phyloP scores from a whole-genome alignment of 768 basidiomycete genomes.

The Panellus pusillus region DNA sequence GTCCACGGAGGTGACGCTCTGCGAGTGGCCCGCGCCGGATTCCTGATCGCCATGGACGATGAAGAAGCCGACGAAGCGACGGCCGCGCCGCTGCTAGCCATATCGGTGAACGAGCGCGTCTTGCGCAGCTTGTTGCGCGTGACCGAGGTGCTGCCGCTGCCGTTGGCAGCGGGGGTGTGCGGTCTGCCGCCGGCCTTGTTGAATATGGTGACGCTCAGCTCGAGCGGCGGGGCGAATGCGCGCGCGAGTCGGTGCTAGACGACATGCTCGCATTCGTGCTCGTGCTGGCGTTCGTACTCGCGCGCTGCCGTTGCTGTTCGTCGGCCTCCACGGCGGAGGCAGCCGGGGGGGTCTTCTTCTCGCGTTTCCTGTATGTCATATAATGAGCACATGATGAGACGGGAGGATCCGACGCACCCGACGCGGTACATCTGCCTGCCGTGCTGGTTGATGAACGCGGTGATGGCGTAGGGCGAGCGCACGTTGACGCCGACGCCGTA shows the following conservation, averaged over 20 bases:
- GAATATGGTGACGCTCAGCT: slow-evolving; percentile 65
- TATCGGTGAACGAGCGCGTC: slow-evolving; percentile 73
- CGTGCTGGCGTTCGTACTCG: no score
- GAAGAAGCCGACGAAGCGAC: slow-evolving; percentile 25
- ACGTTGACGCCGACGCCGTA: slow-evolving; percentile 65
- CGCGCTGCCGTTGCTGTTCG: slow-evolving; percentile 24
- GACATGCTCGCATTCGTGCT: slow-evolving; percentile 22
- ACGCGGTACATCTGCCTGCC: slow-evolving; percentile 78
- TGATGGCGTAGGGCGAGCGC: slow-evolving; percentile 79
- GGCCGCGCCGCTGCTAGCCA: slow-evolving; percentile 31
- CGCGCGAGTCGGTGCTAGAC: slow-evolving; percentile 38
- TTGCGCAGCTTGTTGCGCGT: slow-evolving; percentile 61
- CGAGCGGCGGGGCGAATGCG: slow-evolving; percentile 54
- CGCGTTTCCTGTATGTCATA: slow-evolving; percentile 47
- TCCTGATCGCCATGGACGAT: slow-evolving; percentile 19
- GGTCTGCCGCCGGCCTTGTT: slow-evolving; percentile 36
- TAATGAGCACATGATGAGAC: background rate
- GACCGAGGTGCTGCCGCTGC: slow-evolving; percentile 22
- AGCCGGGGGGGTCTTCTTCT: slow-evolving; percentile 59
- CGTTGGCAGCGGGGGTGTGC: slow-evolving; percentile 23
- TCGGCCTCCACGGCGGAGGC: slow-evolving; percentile 52
- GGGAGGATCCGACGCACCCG: slow-evolving; percentile 47
- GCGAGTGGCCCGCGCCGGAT: slow-evolving; percentile 68
- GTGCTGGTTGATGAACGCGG: slow-evolving; percentile 80
- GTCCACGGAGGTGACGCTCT: slow-evolving; percentile 76